These are phyloP conservation scores for Diplodia intermedia DNA, from an alignment of 2,329 filamentous ascomycete species.

Conservation along the genomic window DNA sequence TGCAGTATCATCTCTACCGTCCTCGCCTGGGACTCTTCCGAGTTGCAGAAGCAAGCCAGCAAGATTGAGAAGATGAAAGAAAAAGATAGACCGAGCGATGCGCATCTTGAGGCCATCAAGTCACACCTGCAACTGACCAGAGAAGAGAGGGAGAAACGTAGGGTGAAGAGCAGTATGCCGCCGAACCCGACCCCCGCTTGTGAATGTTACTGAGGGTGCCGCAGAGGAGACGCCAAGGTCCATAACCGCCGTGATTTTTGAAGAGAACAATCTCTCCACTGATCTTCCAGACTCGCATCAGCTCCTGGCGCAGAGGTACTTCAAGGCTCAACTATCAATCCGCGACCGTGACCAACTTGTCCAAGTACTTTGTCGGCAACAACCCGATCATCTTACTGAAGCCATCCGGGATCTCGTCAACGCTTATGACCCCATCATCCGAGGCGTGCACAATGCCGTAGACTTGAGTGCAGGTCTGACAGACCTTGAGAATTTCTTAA, in stretches of 20 bases:
- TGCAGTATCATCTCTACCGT: slow-evolving; percentile 74
- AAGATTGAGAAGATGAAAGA: slow-evolving; percentile 65
- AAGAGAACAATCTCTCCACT: slow-evolving; percentile 54
- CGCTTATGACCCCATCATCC: slow-evolving; percentile 77
- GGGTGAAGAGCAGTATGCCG: slow-evolving; percentile 60
- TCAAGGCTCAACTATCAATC: slow-evolving; percentile 72
- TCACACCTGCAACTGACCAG: slow-evolving; percentile 62
- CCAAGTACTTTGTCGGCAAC: slow-evolving; percentile 69
- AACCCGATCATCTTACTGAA: slow-evolving; percentile 75
- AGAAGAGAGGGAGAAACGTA: slow-evolving; percentile 64
- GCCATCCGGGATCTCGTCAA: slow-evolving; percentile 68
- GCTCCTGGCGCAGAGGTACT: slow-evolving; percentile 70
- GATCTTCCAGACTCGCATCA: slow-evolving; percentile 68
- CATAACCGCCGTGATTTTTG: slow-evolving; percentile 71
- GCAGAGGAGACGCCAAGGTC: slow-evolving; percentile 58
- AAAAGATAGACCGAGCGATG: slow-evolving; percentile 65
- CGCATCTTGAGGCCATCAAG: slow-evolving; percentile 67
- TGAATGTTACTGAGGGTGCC: slow-evolving; percentile 31
- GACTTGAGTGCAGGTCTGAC: slow-evolving; percentile 73
- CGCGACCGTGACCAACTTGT: slow-evolving; percentile 76
- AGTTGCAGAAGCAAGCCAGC: slow-evolving; percentile 70
- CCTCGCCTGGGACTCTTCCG: slow-evolving; percentile 73
- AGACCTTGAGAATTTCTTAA: slow-evolving; percentile 71
- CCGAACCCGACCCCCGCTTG: slow-evolving; percentile 32
- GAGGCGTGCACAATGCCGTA: slow-evolving; percentile 72